Conservation (phyloP, 2,329 filamentous ascomycete genomes). For the Talaromyces albobiverticillius region DNA sequence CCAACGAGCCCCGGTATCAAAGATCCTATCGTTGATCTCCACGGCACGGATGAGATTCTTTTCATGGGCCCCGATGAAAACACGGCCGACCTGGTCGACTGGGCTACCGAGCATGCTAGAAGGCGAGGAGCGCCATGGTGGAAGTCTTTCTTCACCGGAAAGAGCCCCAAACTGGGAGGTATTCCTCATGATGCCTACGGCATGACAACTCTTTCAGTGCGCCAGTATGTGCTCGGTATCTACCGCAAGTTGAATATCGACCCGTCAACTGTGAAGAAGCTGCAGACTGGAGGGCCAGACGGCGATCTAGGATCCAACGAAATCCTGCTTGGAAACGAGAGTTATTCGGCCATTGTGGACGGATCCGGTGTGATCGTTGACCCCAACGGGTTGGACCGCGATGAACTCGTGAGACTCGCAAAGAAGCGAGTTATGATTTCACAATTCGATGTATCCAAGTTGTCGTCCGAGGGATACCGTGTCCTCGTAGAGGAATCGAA, state of each 20-base stretch:
- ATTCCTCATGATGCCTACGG: slow-evolving; percentile 96
- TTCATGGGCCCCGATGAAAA: slow-evolving; percentile 99
- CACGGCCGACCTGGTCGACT: slow-evolving; percentile 93
- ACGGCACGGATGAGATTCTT: slow-evolving; percentile 92
- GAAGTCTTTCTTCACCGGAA: slow-evolving; percentile 99
- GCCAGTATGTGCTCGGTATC: slow-evolving; percentile 93
- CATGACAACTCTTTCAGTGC: slow-evolving; percentile 96
- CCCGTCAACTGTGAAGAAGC: slow-evolving; percentile 78
- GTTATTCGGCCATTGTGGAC: slow-evolving; percentile 93
- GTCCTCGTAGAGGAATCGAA: slow-evolving; percentile 90
- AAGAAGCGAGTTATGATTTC: slow-evolving; percentile 86
- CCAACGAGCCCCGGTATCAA: slow-evolving; percentile 95
- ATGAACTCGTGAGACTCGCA: slow-evolving; percentile 80
- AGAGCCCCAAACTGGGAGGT: slow-evolving; percentile 91
- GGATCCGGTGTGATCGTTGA: slow-evolving; percentile 93
- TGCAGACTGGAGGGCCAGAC: slow-evolving; percentile 96
- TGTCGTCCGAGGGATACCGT: slow-evolving; percentile 84
- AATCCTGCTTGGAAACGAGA: slow-evolving; percentile 92
- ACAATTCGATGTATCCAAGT: slow-evolving; percentile 78
- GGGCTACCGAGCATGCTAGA: slow-evolving; percentile 95
- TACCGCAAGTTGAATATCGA: slow-evolving; percentile 95
- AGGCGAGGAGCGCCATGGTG: slow-evolving; percentile 90
- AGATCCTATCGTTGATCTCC: slow-evolving; percentile 93
- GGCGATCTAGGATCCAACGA: slow-evolving; percentile 97
- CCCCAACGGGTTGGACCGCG: slow-evolving; percentile 79